Base-by-base conservation (phyloP, 805 yeast genomes). In the Ogataea nitratoaversa region DNA sequence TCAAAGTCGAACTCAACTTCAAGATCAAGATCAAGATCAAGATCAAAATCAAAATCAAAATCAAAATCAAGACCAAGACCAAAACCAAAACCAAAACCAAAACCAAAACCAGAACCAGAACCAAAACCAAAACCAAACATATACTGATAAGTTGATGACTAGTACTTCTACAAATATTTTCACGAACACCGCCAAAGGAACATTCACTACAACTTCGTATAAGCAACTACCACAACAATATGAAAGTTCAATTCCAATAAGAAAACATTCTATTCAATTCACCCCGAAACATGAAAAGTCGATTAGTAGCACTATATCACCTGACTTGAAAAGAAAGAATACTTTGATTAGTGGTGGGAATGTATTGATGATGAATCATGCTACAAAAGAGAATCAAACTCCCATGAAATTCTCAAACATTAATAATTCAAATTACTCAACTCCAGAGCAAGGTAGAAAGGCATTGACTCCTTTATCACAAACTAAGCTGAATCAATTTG, bases 391-490 rank as follows among this genome's bases (percentile, higher is more conserved):
- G 30, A 9, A 22, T 16, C 36, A 35, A 25, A 36, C 8, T 12
- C 36, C 30, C 23, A 19, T 25, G 32, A 18, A 34, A 4, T 12
- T 13, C 8, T 30, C 32, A 30, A n/a, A 22, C 25, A 22, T 11
- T 11, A 14, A 28, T 28, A n/a, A 31, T 19, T 18, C 22, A 4
- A 25, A 28, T 3, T 20, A 25, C 12, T n/a, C 24, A 13, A 57
- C 63, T 2, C 60, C 62, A 6, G 65, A 60, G 38, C 40, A 39
- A 18, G 55, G 43, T 3, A 43, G 65, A 31, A 48, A 38, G 30
- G 48, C 55, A 3, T 19, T 42, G 24, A 45, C 53, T 5, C 56
- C 56, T 2, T 37, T 50, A 23, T 54, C 59, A 13, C 53, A 48
- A 25, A 36, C 42, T 1, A 43, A 42, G 27, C 23, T 42, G 41